A percentile compares a stretch with the other conserved stretches of the same genome.
phyloP scores from a whole-genome alignment of 345 rosid species.

The Ricinus communis region DNA sequence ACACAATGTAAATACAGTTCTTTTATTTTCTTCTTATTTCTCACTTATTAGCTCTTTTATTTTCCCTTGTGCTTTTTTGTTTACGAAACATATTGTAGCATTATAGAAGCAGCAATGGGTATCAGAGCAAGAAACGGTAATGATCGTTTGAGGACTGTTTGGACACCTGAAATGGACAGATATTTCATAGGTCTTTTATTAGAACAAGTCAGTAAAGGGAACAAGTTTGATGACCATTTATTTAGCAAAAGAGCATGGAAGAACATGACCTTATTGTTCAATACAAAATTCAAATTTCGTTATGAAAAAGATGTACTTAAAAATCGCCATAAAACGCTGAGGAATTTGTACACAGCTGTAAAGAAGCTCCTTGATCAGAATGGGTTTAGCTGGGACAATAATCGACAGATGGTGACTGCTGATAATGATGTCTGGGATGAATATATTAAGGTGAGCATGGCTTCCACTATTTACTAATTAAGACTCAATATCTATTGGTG shows the following conservation, averaged over 20 bases:
- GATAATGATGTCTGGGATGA: constrained; percentile 66
- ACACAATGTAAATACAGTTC: too few relatives aligned
- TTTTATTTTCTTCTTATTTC: too few relatives aligned
- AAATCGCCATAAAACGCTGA: constrained; percentile 62
- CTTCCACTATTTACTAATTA: not conserved
- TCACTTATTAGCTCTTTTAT: too few relatives aligned
- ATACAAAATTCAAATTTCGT: constrained; percentile 56
- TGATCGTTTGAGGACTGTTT: constrained; percentile 67
- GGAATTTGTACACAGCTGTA: constrained; percentile 59
- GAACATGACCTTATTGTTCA: constrained; percentile 62
- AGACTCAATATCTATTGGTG: not conserved
- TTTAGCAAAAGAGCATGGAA: constrained; percentile 89
- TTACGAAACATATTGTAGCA: too few relatives aligned
- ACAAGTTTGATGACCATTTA: constrained; percentile 65
- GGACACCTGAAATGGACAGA: constrained; percentile 90
- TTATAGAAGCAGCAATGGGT: constrained; percentile 43
- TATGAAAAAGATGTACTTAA: constrained; percentile 72
- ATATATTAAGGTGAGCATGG: constrained; percentile 59
- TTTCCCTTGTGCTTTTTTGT: too few relatives aligned
- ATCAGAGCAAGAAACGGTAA: constrained; percentile 28
- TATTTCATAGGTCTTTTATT: constrained; percentile 69
- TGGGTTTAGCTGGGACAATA: constrained; percentile 72
- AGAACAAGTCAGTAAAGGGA: constrained; percentile 70
- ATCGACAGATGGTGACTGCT: constrained; percentile 65
- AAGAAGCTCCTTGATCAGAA: constrained; percentile 53